These are phyloP conservation scores for Linnemannia exigua DNA, from an alignment of 192 early-diverging fungal species.

Conservation along the genomic window DNA sequence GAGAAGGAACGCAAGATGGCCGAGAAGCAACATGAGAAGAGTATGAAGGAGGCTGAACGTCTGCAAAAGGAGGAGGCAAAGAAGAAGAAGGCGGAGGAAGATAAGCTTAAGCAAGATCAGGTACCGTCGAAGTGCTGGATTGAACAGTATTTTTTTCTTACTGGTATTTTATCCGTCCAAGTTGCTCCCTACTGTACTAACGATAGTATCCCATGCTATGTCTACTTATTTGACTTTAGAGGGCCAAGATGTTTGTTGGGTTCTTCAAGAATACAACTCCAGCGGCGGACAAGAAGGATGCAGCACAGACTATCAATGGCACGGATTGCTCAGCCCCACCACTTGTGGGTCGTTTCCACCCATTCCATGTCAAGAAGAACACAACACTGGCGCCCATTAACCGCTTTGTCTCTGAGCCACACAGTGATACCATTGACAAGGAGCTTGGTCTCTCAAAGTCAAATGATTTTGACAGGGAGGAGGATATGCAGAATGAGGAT, in stretches of 20 bases:
- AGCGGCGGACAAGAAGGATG: conserved; percentile 40
- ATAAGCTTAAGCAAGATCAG: conserved; percentile 33
- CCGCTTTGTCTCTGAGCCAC: conserved; percentile 31
- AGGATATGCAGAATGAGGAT: neutral
- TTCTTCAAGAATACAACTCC: conserved; percentile 49
- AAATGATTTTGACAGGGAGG: neutral
- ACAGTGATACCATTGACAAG: conserved; percentile 25
- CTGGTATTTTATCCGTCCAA: neutral
- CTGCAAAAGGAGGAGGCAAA: conserved; percentile 57
- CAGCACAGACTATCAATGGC: conserved; percentile 7
- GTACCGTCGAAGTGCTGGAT: neutral
- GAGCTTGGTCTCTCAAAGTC: conserved; percentile 10
- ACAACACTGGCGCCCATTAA: conserved; percentile 61
- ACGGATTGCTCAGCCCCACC: conserved; percentile 22
- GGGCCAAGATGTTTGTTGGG: conserved; percentile 51
- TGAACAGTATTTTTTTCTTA: neutral
- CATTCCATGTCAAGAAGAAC: conserved; percentile 71
- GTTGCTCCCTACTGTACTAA: too few species aligned
- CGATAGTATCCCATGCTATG: neutral
- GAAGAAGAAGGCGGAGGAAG: conserved; percentile 61
- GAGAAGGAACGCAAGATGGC: conserved; percentile 59
- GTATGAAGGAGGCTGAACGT: conserved; percentile 56
- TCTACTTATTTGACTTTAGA: conserved; percentile 37
- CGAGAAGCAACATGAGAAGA: conserved; percentile 49
- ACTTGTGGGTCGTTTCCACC: conserved; percentile 64